Percentiles rank a stretch among this genome's conserved stretches.
These are phyloP conservation scores for Bacterosira constricta DNA, from an alignment of 108 stramenopile species.

Conservation along the genomic window DNA sequence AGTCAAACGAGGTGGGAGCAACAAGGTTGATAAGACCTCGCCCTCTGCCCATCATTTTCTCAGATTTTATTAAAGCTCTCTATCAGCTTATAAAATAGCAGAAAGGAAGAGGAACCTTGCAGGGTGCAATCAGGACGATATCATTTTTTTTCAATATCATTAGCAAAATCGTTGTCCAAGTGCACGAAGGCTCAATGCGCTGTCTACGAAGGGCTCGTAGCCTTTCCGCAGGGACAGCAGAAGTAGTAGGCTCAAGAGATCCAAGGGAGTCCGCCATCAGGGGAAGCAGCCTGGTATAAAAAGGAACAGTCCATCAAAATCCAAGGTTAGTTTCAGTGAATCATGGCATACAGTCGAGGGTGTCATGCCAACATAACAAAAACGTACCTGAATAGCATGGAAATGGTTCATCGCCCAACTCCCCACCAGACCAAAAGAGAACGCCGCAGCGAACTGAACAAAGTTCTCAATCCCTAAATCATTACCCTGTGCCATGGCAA, in stretches of 20 bases:
- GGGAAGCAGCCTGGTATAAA: conserved; percentile 18
- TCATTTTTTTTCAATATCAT: no score
- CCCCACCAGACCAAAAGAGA: conserved; percentile 31
- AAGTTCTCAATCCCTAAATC: conserved; percentile 46
- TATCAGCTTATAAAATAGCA: no score
- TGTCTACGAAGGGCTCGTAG: no score
- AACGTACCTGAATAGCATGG: conserved; percentile 18
- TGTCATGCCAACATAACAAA: not conserved
- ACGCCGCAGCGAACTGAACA: conserved; percentile 44
- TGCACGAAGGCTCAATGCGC: no score
- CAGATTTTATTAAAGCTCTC: no score
- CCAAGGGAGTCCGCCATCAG: conserved; percentile 26
- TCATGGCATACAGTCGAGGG: not conserved
- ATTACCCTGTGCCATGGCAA: conserved; percentile 47
- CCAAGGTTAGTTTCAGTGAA: not conserved
- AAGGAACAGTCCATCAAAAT: not conserved
- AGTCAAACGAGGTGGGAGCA: no score
- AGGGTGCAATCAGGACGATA: no score
- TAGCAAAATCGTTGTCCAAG: no score
- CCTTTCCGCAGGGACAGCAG: not conserved
- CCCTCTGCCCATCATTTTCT: no score
- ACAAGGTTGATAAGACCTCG: no score
- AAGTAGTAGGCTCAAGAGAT: conserved; percentile 16
- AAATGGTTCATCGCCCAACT: conserved; percentile 28
- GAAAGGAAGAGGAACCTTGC: no score